These are phyloP conservation scores for Nigrospora sphaerica DNA, from an alignment of 2,329 filamentous ascomycete genomes.

Conservation along the genomic window DNA sequence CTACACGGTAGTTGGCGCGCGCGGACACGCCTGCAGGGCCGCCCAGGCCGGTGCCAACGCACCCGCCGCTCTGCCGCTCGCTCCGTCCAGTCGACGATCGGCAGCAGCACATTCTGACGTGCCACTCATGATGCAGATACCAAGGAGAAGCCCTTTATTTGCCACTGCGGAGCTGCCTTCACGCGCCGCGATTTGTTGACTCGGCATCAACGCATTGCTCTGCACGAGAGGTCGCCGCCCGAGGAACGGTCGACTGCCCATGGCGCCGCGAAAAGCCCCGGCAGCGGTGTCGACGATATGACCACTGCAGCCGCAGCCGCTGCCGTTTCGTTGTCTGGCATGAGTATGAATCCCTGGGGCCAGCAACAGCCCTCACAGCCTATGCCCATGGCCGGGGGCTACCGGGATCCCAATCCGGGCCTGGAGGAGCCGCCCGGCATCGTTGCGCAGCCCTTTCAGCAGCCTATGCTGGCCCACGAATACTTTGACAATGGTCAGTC, in stretches of 20 bases:
- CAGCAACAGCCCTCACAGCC: slow-evolving; percentile 9
- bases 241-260: slow-evolving; percentile 8
- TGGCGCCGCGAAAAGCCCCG: slow-evolving; percentile 19
- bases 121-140: slow-evolving; percentile 25
- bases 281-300: slow-evolving; percentile 18
- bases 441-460: slow-evolving; percentile 2
- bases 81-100: neutral
- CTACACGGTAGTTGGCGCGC: too few relatives aligned
- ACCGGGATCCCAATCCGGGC: neutral
- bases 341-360: slow-evolving; percentile 19
- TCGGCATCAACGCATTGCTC: slow-evolving; percentile 31
- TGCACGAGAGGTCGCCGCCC: slow-evolving; percentile 22
- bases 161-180: slow-evolving; percentile 35
- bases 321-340: slow-evolving; percentile 23
- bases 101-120: neutral
- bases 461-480: slow-evolving; percentile 4
- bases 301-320: slow-evolving; percentile 17
- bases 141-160: slow-evolving; percentile 39
- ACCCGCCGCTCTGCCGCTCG: too few relatives aligned
- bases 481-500: slow-evolving; percentile 14
- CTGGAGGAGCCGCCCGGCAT: slow-evolving; percentile 1
- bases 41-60: too few relatives aligned
- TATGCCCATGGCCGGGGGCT: neutral
- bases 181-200: slow-evolving; percentile 36
- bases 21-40: too few relatives aligned